A percentile compares a stretch with the other conserved stretches of the same genome.
These are phyloP conservation scores for Calocybe gambosa DNA, from an alignment of 1,284 basidiomycete genomes.

Conservation along the genomic window DNA sequence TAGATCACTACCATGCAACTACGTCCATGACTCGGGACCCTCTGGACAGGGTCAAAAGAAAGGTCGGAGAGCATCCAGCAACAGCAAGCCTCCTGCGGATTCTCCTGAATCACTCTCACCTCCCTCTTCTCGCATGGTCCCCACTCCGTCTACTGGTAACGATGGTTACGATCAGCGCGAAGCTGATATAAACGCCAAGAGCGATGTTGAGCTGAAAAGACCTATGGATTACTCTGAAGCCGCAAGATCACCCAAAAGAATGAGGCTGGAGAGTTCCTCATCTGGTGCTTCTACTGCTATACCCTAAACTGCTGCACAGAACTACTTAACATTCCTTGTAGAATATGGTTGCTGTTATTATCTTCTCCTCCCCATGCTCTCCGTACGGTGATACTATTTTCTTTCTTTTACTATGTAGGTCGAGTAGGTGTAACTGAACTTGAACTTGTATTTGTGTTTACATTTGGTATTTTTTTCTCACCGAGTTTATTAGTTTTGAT, in stretches of 20 bases:
- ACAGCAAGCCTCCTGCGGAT: slow-evolving; percentile 35
- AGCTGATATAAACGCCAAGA: slow-evolving; percentile 28
- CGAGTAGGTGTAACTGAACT: slow-evolving; percentile 4
- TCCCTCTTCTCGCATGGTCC: slow-evolving; percentile 48
- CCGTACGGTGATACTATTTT: slow-evolving; percentile 21
- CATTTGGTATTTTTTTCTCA: slow-evolving; percentile 17
- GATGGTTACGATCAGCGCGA: slow-evolving; percentile 32
- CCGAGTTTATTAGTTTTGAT: slow-evolving; percentile 6
- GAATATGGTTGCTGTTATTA: slow-evolving; percentile 25
- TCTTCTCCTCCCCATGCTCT: slow-evolving; percentile 17
- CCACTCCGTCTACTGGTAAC: slow-evolving; percentile 40
- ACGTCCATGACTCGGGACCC: slow-evolving; percentile 56
- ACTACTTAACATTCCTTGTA: slow-evolving; percentile 27
- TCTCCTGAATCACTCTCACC: slow-evolving; percentile 42
- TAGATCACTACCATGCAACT: slow-evolving; percentile 66
- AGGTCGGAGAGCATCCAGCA: slow-evolving; percentile 43
- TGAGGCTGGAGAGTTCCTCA: slow-evolving; percentile 42
- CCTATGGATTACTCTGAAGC: slow-evolving; percentile 35
- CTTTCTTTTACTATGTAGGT: slow-evolving; percentile 17
- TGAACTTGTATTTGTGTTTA: slow-evolving; percentile 15
- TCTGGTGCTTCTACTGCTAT: slow-evolving; percentile 27
- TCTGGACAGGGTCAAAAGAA: slow-evolving; percentile 39
- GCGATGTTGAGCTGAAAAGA: slow-evolving; percentile 39
- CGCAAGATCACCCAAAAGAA: slow-evolving; percentile 43
- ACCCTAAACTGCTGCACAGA: slow-evolving; percentile 29